phyloP scores from a whole-genome alignment of 2,329 filamentous ascomycete species.

The Dactylellina sp. region DNA sequence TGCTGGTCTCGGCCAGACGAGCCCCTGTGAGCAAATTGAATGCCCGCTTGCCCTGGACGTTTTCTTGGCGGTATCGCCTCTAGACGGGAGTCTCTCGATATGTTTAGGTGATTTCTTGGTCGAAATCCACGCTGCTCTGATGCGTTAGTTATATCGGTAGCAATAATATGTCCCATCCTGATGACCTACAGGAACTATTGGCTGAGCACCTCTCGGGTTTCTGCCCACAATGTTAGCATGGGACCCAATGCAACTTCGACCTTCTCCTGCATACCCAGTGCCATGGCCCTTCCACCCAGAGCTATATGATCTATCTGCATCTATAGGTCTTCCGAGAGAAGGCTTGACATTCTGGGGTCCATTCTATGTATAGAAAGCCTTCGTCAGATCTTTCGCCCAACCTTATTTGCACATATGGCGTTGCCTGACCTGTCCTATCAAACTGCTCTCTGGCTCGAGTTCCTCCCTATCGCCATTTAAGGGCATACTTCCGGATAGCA shows the following conservation, averaged over 20 bases:
- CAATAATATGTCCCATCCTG: neutral
- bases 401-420: neutral
- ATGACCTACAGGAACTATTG: conserved; percentile 27
- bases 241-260: neutral
- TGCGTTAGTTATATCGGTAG: neutral
- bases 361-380: neutral
- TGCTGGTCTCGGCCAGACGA: neutral
- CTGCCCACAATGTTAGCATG: conserved; percentile 9
- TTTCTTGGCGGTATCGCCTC: neutral
- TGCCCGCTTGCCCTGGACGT: neutral
- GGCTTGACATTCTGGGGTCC: conserved; percentile 19
- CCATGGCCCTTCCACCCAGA: conserved; percentile 17
- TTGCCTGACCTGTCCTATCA: conserved; percentile 2
- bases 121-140: conserved; percentile 7
- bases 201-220: conserved; percentile 24
- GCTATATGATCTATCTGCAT: neutral
- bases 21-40: conserved; percentile 10
- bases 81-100: neutral
- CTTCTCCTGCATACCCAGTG: conserved; percentile 27
- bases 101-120: conserved; percentile 26
- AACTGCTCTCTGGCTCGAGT: conserved; percentile 2
- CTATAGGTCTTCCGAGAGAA: neutral
- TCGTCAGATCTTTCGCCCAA: too few species aligned
- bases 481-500: conserved; percentile 21
- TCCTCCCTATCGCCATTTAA: conserved; percentile 38